phyloP scores from a whole-genome alignment of 2,329 filamentous ascomycete genomes.

The Bertia moriformis region DNA sequence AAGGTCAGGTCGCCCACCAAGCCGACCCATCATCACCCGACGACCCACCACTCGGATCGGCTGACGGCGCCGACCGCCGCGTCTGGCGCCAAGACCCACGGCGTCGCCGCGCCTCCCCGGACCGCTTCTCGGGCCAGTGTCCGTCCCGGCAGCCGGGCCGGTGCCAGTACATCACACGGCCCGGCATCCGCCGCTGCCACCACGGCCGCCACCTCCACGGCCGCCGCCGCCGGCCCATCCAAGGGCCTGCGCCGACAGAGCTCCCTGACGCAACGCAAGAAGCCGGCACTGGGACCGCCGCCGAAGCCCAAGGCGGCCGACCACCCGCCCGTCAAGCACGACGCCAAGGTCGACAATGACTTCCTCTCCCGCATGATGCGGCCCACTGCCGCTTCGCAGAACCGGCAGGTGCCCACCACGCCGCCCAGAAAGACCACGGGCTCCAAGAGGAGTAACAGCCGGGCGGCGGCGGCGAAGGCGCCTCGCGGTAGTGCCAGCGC shows the following conservation, averaged over 20 bases:
- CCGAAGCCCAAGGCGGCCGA: conserved; percentile 39
- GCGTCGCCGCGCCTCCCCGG: too few relatives aligned
- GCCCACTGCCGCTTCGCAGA: conserved; percentile 55
- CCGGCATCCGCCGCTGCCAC: conserved; percentile 9
- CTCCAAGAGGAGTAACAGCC: not conserved
- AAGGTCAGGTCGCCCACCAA: conserved; percentile 56
- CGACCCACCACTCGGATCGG: conserved; percentile 50
- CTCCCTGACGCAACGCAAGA: conserved; percentile 25
- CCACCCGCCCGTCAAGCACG: conserved; percentile 28
- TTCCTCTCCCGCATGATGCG: conserved; percentile 75
- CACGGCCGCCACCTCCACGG: conserved; percentile 2
- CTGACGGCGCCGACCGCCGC: conserved; percentile 57
- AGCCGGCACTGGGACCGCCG: conserved; percentile 40
- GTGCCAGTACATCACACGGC: conserved; percentile 15
- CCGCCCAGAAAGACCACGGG: conserved; percentile 25
- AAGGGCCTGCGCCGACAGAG: conserved; percentile 26
- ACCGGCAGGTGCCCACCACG: conserved; percentile 42
- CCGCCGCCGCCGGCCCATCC: too few relatives aligned
- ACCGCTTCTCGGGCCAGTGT: too few relatives aligned
- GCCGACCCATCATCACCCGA: too few relatives aligned
- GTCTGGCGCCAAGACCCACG: too few relatives aligned
- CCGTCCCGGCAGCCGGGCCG: too few relatives aligned
- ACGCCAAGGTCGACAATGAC: conserved; percentile 46
- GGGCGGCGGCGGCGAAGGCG: not conserved
- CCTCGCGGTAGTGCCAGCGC: not conserved